phyloP scores from a whole-genome alignment of 768 basidiomycete genomes.

The Macrocybe gigantea region DNA sequence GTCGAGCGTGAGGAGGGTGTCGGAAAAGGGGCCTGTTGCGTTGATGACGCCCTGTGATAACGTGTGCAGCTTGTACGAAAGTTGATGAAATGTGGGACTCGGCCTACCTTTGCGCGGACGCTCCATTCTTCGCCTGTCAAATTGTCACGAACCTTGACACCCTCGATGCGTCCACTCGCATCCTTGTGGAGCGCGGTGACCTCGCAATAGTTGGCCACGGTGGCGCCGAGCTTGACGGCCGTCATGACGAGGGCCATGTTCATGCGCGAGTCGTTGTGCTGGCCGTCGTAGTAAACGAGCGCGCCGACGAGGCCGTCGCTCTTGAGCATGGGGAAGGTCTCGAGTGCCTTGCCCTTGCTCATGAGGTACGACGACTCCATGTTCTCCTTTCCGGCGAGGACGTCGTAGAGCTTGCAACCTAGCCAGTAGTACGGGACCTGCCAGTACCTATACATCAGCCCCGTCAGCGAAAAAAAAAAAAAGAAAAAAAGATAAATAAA shows the following conservation, averaged over 20 bases:
- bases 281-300: conserved; percentile 96
- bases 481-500: too few species aligned
- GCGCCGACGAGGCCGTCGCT: conserved; percentile 88
- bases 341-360: conserved; percentile 89
- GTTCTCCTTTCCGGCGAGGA: conserved; percentile 93
- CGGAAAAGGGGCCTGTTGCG: conserved; percentile 93
- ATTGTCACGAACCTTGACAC: conserved; percentile 73
- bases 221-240: conserved; percentile 87
- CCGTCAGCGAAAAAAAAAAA: too few species aligned
- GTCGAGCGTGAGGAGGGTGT: conserved; percentile 79
- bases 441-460: conserved; percentile 61
- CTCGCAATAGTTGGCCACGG: conserved; percentile 85
- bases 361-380: conserved; percentile 96
- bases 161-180: conserved; percentile 55
- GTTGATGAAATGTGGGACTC: conserved; percentile 2
- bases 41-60: conserved; percentile 77
- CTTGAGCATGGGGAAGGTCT: conserved; percentile 96
- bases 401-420: conserved; percentile 94
- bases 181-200: conserved; percentile 76
- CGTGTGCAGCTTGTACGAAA: not conserved
- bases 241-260: conserved; percentile 94
- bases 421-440: conserved; percentile 95
- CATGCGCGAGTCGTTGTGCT: conserved; percentile 99
- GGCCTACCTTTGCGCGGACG: conserved; percentile 67
- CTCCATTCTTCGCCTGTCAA: conserved; percentile 80